Conservation (phyloP, 2,329 filamentous ascomycete genomes). For the Botrytis galanthina region DNA sequence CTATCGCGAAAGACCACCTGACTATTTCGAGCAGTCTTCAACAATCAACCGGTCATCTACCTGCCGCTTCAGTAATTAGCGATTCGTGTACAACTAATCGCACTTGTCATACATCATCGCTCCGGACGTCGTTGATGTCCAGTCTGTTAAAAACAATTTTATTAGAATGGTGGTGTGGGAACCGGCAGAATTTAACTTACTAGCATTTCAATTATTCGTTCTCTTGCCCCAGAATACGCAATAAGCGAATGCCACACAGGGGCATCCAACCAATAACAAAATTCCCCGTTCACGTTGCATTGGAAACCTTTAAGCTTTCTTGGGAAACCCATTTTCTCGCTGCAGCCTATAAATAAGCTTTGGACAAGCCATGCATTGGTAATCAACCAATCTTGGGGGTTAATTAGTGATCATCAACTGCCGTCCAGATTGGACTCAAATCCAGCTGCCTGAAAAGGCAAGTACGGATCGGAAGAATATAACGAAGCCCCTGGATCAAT, state of each 20-base stretch:
- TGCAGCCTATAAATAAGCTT: slow-evolving; percentile 14
- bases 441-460: slow-evolving; percentile 16
- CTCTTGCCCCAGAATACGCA: neutral
- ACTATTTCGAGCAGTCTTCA: neutral
- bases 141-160: neutral
- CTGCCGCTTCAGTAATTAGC: slow-evolving; percentile 10
- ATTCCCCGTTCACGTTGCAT: neutral
- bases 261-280: slow-evolving; percentile 8
- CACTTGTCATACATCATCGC: neutral
- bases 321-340: neutral
- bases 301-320: slow-evolving; percentile 9
- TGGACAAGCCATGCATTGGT: neutral
- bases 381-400: neutral
- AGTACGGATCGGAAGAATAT: slow-evolving; percentile 1
- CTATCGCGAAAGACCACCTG: neutral
- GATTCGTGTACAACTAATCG: slow-evolving; percentile 2
- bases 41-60: slow-evolving; percentile 7
- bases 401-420: neutral
- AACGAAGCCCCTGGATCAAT: neutral
- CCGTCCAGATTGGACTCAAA: neutral
- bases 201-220: neutral
- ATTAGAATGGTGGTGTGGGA: neutral
- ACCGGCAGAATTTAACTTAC: neutral
- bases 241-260: neutral
- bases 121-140: neutral